Base-by-base conservation (phyloP, 2,329 filamentous ascomycete species). In the Plenodomus biglobosus region DNA sequence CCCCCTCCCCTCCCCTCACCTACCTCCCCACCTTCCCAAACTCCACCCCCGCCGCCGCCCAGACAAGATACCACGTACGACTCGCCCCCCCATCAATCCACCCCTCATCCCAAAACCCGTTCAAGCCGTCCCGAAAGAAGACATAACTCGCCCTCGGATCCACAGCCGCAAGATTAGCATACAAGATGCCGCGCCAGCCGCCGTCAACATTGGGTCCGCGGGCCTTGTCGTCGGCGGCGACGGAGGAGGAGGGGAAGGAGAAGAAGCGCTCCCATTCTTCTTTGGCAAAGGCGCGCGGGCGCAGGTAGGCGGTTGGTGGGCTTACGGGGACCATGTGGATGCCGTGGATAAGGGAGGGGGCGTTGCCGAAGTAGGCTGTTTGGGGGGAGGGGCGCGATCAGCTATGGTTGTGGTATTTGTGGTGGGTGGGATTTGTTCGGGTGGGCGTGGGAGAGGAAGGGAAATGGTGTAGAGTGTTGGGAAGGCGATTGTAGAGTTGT, bases 151-250 rank as follows among this genome's bases (percentile, higher is more conserved):
- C 74, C 43, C 70, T 72, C 0, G 92, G 84, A 66, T 96, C 83
- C 35, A 91, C 77, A 7, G 92, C 84, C 0, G 90, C 91, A 37
- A 90, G 80, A 69, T 95, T 96, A 18, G 85, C 89, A 62, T 86
- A 90, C 30, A 97, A 71, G 16, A 97, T 83, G 1, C 92, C 90
- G 68, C 83, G 87, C 94, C 94, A 97, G 0, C 90, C 90, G 37
- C 87, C 88, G 8, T 53, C 43, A 0, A 52, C 56, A 11, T 48
- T 80, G 1, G n/a, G 83, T 83, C 8, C 87, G 80, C 0, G 84
- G 84, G 18, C 83, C 76, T n/a, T n/a, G n/a, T n/a, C n/a, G n/a
- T n/a, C n/a, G n/a, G n/a, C n/a, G n/a, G n/a, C n/a, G n/a, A n/a
- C n/a, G n/a, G n/a, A n/a, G n/a, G n/a, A n/a, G n/a, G n/a, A n/a